Evolutionary conservation across 768 basidiomycete genomes (phyloP), one percentile per base, ranked within the genome.

Genomic region (Termitomyces sp.): DNA sequence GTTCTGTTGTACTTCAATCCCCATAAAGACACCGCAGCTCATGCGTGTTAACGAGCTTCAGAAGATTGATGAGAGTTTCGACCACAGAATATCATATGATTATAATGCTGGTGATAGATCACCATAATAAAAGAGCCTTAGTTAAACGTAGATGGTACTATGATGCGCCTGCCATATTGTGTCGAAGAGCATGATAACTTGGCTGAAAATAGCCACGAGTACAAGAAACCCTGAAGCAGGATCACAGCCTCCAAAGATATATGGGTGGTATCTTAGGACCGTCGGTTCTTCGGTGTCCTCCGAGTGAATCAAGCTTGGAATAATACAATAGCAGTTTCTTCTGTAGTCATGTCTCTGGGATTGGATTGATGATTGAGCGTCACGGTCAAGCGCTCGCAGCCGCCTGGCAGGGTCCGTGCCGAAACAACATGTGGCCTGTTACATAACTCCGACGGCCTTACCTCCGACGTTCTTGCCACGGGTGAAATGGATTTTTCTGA

Each of bases 401-500:
- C 2, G 28, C 28, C 2, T 28, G n/a, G n/a, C n/a, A 28, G 28
- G 28, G 28, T 28, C 28, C 28, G 45, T 49, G 48, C 48, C 48
- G 48, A 49, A 49, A 28, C 7, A 40, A 55, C 38, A 55, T 55
- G 51, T 55, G 55, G 40, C 39, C n/a, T 44, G 57, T 58, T 42
- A 48, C 48, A 38, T 44, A 59, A 55, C 52, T 44, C 56, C 50
- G 45, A 58, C 50, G 38, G 55, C 53, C 57, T 62, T 59, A 65
- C 59, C 62, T 50, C 62, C 64, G 62, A 64, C 54, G 44, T 53
- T 53, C 57, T 61, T 64, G 61, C 59, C 54, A 63, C 63, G 64
- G 49, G 65, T 40, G 55, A 56, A 57, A 69, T 69, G 69, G 64
- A 66, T 58, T 66, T 65, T 57, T 63, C 65, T 64, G 67, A 62